Conservation (phyloP, 345 rosid genomes). For the Ricinus communis region DNA sequence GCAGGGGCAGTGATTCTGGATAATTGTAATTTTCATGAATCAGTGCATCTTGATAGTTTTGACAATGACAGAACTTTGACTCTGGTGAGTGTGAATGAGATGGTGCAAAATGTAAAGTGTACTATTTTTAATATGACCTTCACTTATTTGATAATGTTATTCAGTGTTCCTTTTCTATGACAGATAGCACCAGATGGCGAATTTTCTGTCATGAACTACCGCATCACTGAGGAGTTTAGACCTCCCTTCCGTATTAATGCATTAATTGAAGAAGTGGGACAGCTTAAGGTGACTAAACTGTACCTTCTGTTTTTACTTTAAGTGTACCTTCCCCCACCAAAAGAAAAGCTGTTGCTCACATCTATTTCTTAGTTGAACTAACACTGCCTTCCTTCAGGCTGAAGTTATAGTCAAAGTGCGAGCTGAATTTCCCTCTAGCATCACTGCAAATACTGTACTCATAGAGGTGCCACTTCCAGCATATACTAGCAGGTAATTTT, state of each 20-base stretch:
- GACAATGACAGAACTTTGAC: constrained; percentile 81
- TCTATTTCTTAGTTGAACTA: background rate
- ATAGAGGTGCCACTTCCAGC: constrained; percentile 95
- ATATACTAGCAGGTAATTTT: constrained; percentile 71
- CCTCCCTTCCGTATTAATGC: constrained; percentile 91
- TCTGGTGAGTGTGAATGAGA: constrained; percentile 57
- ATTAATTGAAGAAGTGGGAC: constrained; percentile 91
- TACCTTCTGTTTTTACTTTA: background rate
- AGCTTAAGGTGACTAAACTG: constrained; percentile 58
- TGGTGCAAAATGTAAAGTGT: background rate
- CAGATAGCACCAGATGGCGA: constrained; percentile 99
- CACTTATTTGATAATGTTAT: background rate
- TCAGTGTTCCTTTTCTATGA: constrained; percentile 15
- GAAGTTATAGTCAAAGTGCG: constrained; percentile 82
- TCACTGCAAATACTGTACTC: constrained; percentile 68
- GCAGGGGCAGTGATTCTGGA: constrained; percentile 83
- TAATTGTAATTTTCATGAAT: constrained; percentile 97
- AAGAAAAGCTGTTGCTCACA: background rate
- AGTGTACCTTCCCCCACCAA: background rate
- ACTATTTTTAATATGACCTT: background rate
- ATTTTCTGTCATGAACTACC: constrained; percentile 98
- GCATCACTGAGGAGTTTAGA: constrained; percentile 94
- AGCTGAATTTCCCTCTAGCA: constrained; percentile 75
- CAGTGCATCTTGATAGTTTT: constrained; percentile 90
- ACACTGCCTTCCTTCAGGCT: constrained; percentile 46